Percentiles rank a stretch among this genome's conserved stretches.
These are phyloP conservation scores for Magnolia sinica DNA, from an alignment of 164 flowering plant species.

Conservation along the genomic window DNA sequence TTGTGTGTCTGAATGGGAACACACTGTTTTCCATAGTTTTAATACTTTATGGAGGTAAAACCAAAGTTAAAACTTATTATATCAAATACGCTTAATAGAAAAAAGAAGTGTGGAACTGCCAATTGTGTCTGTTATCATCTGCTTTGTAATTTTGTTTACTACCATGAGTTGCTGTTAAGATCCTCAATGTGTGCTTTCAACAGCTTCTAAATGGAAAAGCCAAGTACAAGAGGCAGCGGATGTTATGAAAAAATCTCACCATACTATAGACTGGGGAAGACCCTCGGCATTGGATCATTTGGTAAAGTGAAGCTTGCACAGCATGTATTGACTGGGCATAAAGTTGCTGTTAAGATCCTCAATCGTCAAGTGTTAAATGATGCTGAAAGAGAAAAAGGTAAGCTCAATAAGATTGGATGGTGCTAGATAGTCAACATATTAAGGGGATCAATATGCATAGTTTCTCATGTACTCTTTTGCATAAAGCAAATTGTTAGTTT, in stretches of 20 bases:
- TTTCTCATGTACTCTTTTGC: no score
- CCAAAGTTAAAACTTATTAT: no score
- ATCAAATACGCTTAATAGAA: no score
- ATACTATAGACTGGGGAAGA: slow-evolving; percentile 16
- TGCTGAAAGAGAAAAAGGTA: slow-evolving; percentile 15
- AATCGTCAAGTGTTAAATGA: slow-evolving; percentile 12
- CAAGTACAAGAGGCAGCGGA: slow-evolving; percentile 3
- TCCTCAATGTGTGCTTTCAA: neutral
- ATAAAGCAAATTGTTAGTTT: neutral
- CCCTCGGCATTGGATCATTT: slow-evolving; percentile 25
- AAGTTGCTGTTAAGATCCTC: slow-evolving; percentile 31
- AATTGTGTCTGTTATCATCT: neutral
- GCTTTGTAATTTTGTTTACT: neutral
- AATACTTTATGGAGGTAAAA: no score
- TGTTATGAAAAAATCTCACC: slow-evolving; percentile 8
- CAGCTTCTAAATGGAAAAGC: slow-evolving; percentile 21
- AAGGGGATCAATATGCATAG: no score
- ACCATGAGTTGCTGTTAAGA: no score
- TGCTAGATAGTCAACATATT: no score
- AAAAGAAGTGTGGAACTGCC: no score
- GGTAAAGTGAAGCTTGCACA: slow-evolving; percentile 30
- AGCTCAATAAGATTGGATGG: neutral
- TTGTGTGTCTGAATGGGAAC: no score
- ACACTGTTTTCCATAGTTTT: no score
- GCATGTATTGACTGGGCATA: slow-evolving; percentile 22